Evolutionary conservation across 768 basidiomycete genomes (phyloP).

Genomic region (Galerina sulciceps): DNA sequence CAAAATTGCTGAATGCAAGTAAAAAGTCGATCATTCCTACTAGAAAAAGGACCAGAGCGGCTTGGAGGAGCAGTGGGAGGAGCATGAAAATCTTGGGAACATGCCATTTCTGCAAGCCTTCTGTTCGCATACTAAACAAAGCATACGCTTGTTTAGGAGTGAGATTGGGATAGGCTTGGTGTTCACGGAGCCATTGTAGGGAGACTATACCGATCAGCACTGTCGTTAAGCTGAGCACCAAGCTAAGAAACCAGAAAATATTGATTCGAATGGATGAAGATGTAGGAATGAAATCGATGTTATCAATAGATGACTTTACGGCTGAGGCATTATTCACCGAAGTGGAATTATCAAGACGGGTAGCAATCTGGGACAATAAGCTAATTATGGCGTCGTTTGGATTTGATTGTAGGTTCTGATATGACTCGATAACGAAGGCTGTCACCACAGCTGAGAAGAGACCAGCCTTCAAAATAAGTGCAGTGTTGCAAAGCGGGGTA

Average conservation of each 20-base stretch:
- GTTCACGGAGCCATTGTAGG: conserved; percentile 19
- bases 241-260: conserved; percentile 13
- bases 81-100: conserved; percentile 27
- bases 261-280: conserved; percentile 15
- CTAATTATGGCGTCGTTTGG: conserved; percentile 10
- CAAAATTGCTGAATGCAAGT: neutral
- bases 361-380: conserved; percentile 14
- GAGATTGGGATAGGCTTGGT: conserved; percentile 9
- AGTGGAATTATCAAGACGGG: neutral
- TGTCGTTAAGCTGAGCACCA: conserved; percentile 14
- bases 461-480: conserved; percentile 15
- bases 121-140: conserved; percentile 29
- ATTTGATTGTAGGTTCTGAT: conserved; percentile 20
- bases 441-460: conserved; percentile 29
- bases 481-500: neutral
- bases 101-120: conserved; percentile 29
- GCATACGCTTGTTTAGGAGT: conserved; percentile 11
- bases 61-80: conserved; percentile 31
- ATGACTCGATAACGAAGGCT: conserved; percentile 14
- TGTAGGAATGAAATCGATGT: neutral
- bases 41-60: conserved; percentile 33
- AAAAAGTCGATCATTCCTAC: conserved; percentile 27
- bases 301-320: neutral
- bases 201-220: conserved; percentile 17
- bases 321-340: neutral